phyloP scores from a whole-genome alignment of 148 eudicot genomes.

The Rhododendron williamsianum region DNA sequence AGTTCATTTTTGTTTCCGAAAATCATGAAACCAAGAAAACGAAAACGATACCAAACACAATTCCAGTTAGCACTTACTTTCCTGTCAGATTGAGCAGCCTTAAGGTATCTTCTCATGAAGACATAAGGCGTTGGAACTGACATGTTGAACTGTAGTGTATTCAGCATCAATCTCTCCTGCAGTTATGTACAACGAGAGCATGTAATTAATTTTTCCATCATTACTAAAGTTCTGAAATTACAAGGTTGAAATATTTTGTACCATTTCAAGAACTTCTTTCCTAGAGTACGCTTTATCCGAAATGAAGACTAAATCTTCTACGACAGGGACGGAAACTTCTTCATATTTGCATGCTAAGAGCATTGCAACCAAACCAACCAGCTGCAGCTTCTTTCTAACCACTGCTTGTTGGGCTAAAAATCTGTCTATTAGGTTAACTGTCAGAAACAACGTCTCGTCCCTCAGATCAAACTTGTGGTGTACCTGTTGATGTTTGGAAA shows the following conservation, averaged over 20 bases:
- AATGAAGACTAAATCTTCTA: conserved; percentile 76
- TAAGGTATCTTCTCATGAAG: conserved; percentile 66
- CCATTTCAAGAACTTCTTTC: conserved; percentile 79
- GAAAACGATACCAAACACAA: not conserved
- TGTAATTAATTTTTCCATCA: not conserved
- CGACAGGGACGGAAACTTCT: conserved; percentile 82
- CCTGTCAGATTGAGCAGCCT: conserved; percentile 71
- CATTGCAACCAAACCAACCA: conserved; percentile 84
- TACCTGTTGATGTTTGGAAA: conserved; percentile 43
- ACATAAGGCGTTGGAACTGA: conserved; percentile 79
- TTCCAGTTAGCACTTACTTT: conserved; percentile 23
- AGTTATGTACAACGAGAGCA: not conserved
- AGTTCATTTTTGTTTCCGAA: not conserved
- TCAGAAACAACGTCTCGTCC: conserved; percentile 76
- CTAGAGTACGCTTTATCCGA: conserved; percentile 82
- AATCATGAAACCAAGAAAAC: not conserved
- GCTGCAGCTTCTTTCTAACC: conserved; percentile 77
- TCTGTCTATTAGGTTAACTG: conserved; percentile 75
- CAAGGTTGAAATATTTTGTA: conserved; percentile 12
- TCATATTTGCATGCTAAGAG: conserved; percentile 89
- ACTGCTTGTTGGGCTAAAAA: conserved; percentile 57
- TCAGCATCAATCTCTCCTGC: conserved; percentile 72
- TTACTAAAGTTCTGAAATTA: not conserved
- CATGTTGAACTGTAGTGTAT: conserved; percentile 70
- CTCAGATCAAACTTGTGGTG: conserved; percentile 83